phyloP scores from a whole-genome alignment of 2,329 filamentous ascomycete species.

The Diaporthe australafricana region DNA sequence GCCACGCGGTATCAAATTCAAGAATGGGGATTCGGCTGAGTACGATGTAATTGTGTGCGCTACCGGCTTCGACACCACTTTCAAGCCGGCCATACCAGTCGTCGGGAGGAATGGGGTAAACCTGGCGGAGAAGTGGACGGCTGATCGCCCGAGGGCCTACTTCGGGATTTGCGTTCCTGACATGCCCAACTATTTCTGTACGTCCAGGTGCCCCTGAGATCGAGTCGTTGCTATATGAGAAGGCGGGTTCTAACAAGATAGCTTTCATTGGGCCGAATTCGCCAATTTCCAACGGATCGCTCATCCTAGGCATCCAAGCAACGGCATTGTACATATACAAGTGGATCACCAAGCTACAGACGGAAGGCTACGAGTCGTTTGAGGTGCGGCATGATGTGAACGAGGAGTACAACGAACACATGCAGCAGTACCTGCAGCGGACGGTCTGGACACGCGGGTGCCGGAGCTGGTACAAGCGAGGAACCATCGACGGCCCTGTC shows the following conservation, averaged over 20 bases:
- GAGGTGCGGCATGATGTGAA: conserved; percentile 42
- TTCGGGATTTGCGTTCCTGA: conserved; percentile 29
- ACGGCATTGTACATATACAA: conserved; percentile 46
- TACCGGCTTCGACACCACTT: conserved; percentile 47
- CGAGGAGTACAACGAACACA: conserved; percentile 47
- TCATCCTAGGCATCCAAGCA: conserved; percentile 43
- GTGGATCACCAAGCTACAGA: conserved; percentile 44
- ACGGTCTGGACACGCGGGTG: conserved; percentile 44
- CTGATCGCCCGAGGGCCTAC: conserved; percentile 37
- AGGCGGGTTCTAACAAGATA: too few relatives aligned
- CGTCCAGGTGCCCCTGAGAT: too few relatives aligned
- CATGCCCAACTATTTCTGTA: conserved; percentile 38
- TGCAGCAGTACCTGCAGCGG: conserved; percentile 43
- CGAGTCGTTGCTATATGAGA: too few relatives aligned
- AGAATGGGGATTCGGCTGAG: conserved; percentile 39
- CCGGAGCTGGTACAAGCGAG: conserved; percentile 44
- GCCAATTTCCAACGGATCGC: conserved; percentile 41
- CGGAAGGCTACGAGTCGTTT: conserved; percentile 42
- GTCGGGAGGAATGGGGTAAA: conserved; percentile 40
- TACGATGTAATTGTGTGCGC: conserved; percentile 50
- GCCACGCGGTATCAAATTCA: not conserved
- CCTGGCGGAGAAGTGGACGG: conserved; percentile 39
- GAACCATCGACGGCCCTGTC: conserved; percentile 42
- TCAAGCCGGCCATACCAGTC: conserved; percentile 40
- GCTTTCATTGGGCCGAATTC: conserved; percentile 39